phyloP scores from a whole-genome alignment of 2,329 filamentous ascomycete genomes.

The Dothideomycetidae sp. region DNA sequence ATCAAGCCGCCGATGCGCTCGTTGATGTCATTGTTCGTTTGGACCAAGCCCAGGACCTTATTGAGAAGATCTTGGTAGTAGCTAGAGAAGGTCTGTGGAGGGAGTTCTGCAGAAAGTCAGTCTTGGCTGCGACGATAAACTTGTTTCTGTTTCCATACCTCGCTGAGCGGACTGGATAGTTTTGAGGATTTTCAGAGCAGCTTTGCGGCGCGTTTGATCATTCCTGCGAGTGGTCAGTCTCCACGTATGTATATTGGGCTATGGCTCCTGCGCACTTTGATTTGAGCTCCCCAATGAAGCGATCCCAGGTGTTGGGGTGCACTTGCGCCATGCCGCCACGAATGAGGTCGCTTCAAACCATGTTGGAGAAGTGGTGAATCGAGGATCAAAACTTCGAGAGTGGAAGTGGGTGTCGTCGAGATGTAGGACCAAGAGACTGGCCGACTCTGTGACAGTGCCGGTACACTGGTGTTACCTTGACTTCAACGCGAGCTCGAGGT shows the following conservation, averaged over 20 bases:
- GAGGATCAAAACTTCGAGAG: too few species aligned
- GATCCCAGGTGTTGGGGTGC: slow-evolving; percentile 7
- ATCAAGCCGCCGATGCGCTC: slow-evolving; percentile 87
- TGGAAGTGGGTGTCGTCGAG: too few species aligned
- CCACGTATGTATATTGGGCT: too few species aligned
- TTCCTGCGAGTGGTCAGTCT: background rate
- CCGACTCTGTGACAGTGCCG: too few species aligned
- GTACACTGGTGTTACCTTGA: too few species aligned
- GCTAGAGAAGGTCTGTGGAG: slow-evolving; percentile 60
- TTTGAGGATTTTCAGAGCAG: slow-evolving; percentile 6
- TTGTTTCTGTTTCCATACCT: slow-evolving; percentile 1
- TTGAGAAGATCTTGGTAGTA: slow-evolving; percentile 52
- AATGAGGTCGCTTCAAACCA: slow-evolving; percentile 2
- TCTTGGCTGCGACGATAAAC: background rate
- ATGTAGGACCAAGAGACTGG: too few species aligned
- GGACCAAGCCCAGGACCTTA: slow-evolving; percentile 56
- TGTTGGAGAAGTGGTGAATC: too few species aligned
- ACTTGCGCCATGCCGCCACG: slow-evolving; percentile 7
- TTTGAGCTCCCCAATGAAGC: slow-evolving; percentile 8
- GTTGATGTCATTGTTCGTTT: slow-evolving; percentile 70
- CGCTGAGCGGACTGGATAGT: slow-evolving; percentile 6
- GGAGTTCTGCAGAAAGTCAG: slow-evolving; percentile 46
- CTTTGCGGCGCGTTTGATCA: slow-evolving; percentile 6
- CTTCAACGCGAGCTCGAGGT: too few species aligned
- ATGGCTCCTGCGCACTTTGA: background rate